These are phyloP conservation scores for Salix udensis DNA, from an alignment of 345 rosid species.

Conservation along the genomic window DNA sequence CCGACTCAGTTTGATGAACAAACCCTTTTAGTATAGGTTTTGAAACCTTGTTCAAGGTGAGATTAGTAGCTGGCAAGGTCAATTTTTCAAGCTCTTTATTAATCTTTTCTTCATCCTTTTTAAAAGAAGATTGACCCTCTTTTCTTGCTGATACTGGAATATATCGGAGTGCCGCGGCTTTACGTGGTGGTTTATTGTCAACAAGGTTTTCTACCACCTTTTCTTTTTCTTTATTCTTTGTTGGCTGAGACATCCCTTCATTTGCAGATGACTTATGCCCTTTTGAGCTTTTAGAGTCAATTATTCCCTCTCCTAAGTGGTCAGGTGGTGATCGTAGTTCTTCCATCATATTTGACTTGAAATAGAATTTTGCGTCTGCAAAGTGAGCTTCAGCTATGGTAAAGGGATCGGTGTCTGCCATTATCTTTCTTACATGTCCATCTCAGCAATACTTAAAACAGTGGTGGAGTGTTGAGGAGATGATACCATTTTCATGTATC, in stretches of 20 bases:
- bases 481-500: conserved; percentile 8
- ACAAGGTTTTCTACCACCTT: background rate
- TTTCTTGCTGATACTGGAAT: background rate
- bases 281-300: background rate
- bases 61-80: background rate
- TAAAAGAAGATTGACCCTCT: background rate
- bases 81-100: background rate
- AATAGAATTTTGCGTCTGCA: background rate
- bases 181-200: background rate
- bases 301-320: background rate
- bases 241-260: background rate
- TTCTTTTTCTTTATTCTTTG: background rate
- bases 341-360: background rate
- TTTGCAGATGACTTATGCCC: no score
- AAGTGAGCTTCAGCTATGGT: background rate
- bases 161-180: background rate
- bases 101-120: background rate
- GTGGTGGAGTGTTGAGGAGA: conserved; percentile 1
- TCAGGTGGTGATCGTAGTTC: background rate
- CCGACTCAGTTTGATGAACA: background rate
- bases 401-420: background rate
- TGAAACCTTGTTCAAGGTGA: background rate
- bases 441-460: background rate
- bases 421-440: background rate
- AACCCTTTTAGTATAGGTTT: background rate